Percentiles rank a stretch among this genome's conserved stretches.
These are phyloP conservation scores for Colletotrichum graminicola DNA, from an alignment of 2,329 filamentous ascomycete genomes.

Conservation along the genomic window DNA sequence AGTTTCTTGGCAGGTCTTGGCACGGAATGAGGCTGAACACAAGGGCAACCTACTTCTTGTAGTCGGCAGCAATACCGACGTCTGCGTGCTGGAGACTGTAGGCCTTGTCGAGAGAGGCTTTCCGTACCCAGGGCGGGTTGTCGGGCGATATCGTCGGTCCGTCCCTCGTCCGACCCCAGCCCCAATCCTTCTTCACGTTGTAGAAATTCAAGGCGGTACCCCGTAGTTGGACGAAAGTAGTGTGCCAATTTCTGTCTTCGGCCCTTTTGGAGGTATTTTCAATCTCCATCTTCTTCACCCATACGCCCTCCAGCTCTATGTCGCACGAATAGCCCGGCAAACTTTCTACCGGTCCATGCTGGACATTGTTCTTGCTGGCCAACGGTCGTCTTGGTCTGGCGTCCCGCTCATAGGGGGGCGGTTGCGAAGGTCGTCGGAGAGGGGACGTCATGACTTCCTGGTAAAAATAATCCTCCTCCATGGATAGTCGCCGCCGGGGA, in stretches of 20 bases:
- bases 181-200: slow-evolving; percentile 70
- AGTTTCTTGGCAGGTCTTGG: slow-evolving; percentile 40
- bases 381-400: slow-evolving; percentile 45
- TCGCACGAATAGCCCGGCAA: slow-evolving; percentile 70
- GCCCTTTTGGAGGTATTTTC: slow-evolving; percentile 73
- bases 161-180: slow-evolving; percentile 60
- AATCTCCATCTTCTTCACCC: slow-evolving; percentile 75
- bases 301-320: slow-evolving; percentile 68
- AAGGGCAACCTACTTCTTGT: slow-evolving; percentile 68
- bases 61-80: slow-evolving; percentile 79
- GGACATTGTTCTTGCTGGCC: slow-evolving; percentile 34
- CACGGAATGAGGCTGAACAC: slow-evolving; percentile 32
- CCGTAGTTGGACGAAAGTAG: slow-evolving; percentile 72
- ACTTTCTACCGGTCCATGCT: slow-evolving; percentile 50
- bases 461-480: slow-evolving; percentile 68
- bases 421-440: slow-evolving; percentile 59
- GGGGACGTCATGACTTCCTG: slow-evolving; percentile 63
- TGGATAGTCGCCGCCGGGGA: slow-evolving; percentile 62
- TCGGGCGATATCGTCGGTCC: slow-evolving; percentile 63
- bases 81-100: slow-evolving; percentile 83
- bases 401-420: slow-evolving; percentile 59
- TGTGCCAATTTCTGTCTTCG: slow-evolving; percentile 72
- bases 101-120: slow-evolving; percentile 70
- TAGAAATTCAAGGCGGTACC: slow-evolving; percentile 78
- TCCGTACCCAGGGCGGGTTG: slow-evolving; percentile 64